These are phyloP conservation scores for Fusarium incarnatum DNA, from an alignment of 2,329 filamentous ascomycete genomes.

Conservation along the genomic window DNA sequence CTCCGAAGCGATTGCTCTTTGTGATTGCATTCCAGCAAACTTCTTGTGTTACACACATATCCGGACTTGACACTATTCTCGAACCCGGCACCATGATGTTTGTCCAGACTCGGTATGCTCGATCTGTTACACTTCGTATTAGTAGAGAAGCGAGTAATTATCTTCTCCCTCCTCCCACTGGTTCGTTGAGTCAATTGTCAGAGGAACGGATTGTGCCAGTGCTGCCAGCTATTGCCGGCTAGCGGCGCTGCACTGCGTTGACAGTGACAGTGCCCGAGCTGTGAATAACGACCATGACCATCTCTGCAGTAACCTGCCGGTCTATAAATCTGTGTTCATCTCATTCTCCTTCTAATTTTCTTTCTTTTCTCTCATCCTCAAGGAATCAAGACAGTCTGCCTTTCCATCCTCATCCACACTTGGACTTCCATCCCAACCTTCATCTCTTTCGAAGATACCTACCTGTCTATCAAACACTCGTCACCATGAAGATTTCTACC, in stretches of 20 bases:
- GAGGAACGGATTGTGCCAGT: not conserved
- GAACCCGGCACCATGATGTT: not conserved
- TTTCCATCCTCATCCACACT: not conserved
- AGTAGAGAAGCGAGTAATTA: too few relatives aligned
- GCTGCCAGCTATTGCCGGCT: not conserved
- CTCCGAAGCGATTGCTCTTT: not conserved
- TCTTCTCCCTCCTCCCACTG: not conserved
- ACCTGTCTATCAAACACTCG: not conserved
- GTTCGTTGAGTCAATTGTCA: not conserved
- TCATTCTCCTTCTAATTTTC: not conserved
- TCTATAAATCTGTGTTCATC: not conserved
- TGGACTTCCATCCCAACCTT: not conserved
- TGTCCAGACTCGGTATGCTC: not conserved
- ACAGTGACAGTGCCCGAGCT: not conserved
- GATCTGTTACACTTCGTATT: not conserved
- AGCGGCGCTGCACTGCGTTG: not conserved
- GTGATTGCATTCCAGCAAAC: not conserved
- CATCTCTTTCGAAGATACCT: not conserved
- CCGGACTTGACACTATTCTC: not conserved
- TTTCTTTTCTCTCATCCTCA: not conserved
- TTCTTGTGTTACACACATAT: not conserved
- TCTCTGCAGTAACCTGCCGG: not conserved
- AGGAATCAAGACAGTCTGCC: not conserved
- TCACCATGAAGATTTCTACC: constrained; percentile 6
- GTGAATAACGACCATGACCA: not conserved